These are phyloP conservation scores for Cryphonectria radicalis DNA, from an alignment of 2,329 filamentous ascomycete species.

Conservation along the genomic window DNA sequence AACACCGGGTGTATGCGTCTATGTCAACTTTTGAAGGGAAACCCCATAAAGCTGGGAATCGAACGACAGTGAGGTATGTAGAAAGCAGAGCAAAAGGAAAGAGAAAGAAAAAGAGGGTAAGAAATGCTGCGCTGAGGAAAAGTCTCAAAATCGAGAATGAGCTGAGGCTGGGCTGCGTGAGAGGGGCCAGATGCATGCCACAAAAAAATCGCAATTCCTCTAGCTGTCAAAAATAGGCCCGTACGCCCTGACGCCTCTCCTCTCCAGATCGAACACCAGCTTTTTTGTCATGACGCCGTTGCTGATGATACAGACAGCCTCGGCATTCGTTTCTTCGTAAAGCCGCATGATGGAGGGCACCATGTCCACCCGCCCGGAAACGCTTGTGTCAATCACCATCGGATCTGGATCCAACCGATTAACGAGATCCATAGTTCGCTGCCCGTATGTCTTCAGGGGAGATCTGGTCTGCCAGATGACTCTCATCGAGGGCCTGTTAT, in stretches of 20 bases:
- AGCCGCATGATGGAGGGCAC: conserved; percentile 35
- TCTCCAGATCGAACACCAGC: conserved; percentile 39
- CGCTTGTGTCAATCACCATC: conserved; percentile 40
- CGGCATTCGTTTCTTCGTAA: conserved; percentile 36
- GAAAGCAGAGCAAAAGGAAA: not conserved
- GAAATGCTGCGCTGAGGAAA: not conserved
- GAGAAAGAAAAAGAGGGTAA: not conserved
- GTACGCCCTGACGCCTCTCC: conserved; percentile 40
- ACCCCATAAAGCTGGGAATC: not conserved
- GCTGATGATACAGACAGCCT: conserved; percentile 43
- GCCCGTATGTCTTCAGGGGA: conserved; percentile 41
- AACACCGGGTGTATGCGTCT: not conserved
- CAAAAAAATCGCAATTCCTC: not conserved
- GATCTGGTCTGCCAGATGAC: conserved; percentile 42
- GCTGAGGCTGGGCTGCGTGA: not conserved
- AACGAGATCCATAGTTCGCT: conserved; percentile 36
- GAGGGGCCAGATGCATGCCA: not conserved
- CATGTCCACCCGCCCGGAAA: conserved; percentile 39
- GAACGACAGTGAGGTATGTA: not conserved
- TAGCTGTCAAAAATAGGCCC: conserved; percentile 43
- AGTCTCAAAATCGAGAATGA: not conserved
- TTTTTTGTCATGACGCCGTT: conserved; percentile 40
- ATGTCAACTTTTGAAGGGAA: not conserved
- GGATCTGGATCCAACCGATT: conserved; percentile 37
- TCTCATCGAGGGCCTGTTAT: conserved; percentile 37